phyloP scores from a whole-genome alignment of 2,329 filamentous ascomycete species.

The Tolypocladium pustulatum region DNA sequence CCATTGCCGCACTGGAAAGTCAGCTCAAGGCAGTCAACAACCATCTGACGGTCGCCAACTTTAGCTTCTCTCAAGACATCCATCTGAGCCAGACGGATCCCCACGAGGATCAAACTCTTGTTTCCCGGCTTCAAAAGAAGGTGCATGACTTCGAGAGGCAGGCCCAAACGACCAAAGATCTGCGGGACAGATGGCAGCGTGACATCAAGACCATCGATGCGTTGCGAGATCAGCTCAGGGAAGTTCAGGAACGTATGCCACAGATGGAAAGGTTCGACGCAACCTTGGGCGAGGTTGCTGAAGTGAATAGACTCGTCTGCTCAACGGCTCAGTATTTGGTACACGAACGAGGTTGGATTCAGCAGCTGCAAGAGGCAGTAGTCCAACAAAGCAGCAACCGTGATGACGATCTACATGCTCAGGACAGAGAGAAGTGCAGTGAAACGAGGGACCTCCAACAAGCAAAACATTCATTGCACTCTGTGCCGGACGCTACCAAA shows the following conservation, averaged over 20 bases:
- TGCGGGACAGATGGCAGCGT: conserved; percentile 15
- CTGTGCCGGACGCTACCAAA: neutral
- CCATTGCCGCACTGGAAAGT: conserved; percentile 7
- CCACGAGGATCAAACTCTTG: neutral
- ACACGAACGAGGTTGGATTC: conserved; percentile 18
- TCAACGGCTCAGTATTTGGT: conserved; percentile 17
- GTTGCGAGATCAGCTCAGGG: conserved; percentile 13
- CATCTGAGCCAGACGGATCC: neutral
- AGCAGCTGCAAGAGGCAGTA: conserved; percentile 8
- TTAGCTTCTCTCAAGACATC: neutral
- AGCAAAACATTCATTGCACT: neutral
- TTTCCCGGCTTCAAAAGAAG: conserved; percentile 7
- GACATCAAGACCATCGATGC: conserved; percentile 16
- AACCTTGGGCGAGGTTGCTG: conserved; percentile 14
- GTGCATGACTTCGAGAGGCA: conserved; percentile 12
- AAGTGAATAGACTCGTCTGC: conserved; percentile 16
- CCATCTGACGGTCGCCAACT: conserved; percentile 5
- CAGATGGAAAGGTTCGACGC: conserved; percentile 13
- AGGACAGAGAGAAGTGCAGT: neutral
- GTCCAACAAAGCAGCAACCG: neutral
- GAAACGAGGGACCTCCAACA: neutral
- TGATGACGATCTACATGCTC: neutral
- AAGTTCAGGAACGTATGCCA: conserved; percentile 12
- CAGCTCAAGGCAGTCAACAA: conserved; percentile 11
- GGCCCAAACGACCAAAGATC: conserved; percentile 6